Conservation (phyloP, 495 filamentous ascomycete genomes). For the Penicillium herquei region DNA sequence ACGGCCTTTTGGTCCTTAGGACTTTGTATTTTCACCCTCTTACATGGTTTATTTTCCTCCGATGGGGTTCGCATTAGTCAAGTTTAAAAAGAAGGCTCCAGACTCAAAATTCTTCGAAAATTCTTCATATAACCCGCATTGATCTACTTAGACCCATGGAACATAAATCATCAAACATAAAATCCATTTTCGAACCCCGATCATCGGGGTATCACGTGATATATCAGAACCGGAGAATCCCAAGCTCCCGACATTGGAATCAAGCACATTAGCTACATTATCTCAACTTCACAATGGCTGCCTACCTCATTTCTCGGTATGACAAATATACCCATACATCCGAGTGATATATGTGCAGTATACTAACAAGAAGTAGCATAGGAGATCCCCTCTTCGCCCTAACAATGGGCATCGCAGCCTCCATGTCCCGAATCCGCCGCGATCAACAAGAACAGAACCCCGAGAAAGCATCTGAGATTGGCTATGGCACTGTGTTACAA, state of each 20-base stretch:
- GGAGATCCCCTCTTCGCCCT: constrained; percentile 87
- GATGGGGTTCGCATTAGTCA: constrained; percentile 11
- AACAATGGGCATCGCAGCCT: constrained; percentile 67
- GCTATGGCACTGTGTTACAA: constrained; percentile 27
- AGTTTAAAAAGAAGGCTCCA: constrained; percentile 1
- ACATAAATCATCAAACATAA: too few relatives aligned
- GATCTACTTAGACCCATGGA: neutral
- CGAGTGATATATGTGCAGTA: too few relatives aligned
- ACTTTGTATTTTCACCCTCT: constrained; percentile 22
- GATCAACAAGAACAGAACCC: constrained; percentile 68
- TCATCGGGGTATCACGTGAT: neutral
- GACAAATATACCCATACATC: neutral
- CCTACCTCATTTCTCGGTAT: constrained; percentile 46
- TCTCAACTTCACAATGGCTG: constrained; percentile 22
- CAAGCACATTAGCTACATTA: too few relatives aligned
- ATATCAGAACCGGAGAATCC: too few relatives aligned
- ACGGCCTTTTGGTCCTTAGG: constrained; percentile 2
- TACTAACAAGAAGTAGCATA: constrained; percentile 40
- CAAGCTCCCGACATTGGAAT: too few relatives aligned
- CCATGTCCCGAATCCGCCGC: constrained; percentile 62
- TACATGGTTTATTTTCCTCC: constrained; percentile 20
- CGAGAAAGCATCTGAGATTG: constrained; percentile 32
- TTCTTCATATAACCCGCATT: neutral
- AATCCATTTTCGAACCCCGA: neutral
- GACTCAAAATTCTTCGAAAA: neutral